These are phyloP conservation scores for Crithidia acanthocephali DNA, from an alignment of 208 protist genomes.

Conservation along the genomic window DNA sequence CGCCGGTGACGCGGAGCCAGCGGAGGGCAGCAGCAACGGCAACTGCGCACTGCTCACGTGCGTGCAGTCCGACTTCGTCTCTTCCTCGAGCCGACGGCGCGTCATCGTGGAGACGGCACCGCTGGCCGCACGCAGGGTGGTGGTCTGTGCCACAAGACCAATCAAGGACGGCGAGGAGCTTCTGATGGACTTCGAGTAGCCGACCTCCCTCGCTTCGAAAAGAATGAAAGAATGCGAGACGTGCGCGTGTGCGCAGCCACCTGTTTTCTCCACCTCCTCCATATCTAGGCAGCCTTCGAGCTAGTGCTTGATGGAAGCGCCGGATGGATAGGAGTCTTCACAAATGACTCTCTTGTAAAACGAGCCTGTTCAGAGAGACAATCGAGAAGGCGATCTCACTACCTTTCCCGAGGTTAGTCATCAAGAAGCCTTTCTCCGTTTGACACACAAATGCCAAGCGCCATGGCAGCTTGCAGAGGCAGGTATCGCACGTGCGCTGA, in stretches of 20 bases:
- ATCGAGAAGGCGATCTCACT: no score
- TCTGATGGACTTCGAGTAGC: constrained; percentile 55
- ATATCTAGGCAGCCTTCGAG: no score
- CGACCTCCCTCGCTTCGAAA: neutral
- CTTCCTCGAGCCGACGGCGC: constrained; percentile 52
- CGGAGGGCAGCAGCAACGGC: neutral
- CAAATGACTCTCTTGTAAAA: no score
- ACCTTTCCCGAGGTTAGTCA: no score
- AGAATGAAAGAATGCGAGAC: no score
- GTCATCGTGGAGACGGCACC: constrained; percentile 62
- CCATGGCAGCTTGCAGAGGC: no score
- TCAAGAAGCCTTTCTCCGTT: no score
- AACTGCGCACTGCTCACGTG: constrained; percentile 87
- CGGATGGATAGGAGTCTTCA: no score
- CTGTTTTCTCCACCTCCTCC: neutral
- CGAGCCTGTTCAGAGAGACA: no score
- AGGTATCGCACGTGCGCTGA: no score
- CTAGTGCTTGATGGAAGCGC: no score
- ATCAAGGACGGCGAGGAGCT: constrained; percentile 76
- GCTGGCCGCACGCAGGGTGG: constrained; percentile 59
- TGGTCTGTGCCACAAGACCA: constrained; percentile 69
- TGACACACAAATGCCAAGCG: no score
- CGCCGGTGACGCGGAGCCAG: neutral
- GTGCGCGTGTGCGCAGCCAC: neutral
- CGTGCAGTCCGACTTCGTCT: constrained; percentile 75